These are phyloP conservation scores for Astraeus odoratus DNA, from an alignment of 768 basidiomycete genomes.

Conservation along the genomic window DNA sequence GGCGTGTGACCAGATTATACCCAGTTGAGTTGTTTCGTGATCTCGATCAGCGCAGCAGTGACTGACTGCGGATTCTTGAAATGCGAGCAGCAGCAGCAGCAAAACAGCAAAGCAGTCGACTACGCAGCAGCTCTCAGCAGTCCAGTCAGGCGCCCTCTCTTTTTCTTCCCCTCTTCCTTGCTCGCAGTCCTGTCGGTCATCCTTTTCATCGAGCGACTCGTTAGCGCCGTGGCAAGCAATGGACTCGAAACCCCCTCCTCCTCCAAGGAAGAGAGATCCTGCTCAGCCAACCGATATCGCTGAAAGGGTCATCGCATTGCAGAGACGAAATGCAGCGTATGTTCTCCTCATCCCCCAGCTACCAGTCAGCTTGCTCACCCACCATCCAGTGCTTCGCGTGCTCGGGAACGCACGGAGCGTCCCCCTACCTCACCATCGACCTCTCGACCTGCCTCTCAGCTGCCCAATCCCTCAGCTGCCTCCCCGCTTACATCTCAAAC, in stretches of 20 bases:
- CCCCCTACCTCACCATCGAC: conserved; percentile 22
- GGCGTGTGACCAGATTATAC: conserved; percentile 14
- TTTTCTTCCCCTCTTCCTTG: not conserved
- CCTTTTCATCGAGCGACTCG: not conserved
- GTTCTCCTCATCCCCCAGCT: conserved; percentile 9
- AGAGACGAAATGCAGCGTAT: conserved; percentile 57
- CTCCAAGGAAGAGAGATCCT: conserved; percentile 34
- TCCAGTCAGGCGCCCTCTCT: conserved; percentile 1
- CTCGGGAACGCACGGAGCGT: conserved; percentile 42
- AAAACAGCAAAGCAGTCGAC: not conserved
- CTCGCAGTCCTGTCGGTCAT: not conserved
- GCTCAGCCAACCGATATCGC: conserved; percentile 42
- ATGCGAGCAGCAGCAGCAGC: conserved; percentile 13
- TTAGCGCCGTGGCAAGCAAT: conserved; percentile 15
- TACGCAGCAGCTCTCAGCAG: conserved; percentile 7
- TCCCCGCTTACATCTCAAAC: conserved; percentile 19
- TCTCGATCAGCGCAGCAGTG: conserved; percentile 32
- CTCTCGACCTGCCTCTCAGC: conserved; percentile 27
- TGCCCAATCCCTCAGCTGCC: conserved; percentile 14
- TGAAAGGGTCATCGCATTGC: conserved; percentile 62
- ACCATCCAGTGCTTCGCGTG: conserved; percentile 35
- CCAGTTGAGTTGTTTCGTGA: too few species aligned
- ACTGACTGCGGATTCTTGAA: conserved; percentile 27
- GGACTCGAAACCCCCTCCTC: conserved; percentile 21
- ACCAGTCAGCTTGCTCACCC: conserved; percentile 4